Evolutionary conservation across 371 early-diverging fungal genomes (phyloP).

Genomic region (Lichtheimia hyalospora): DNA sequence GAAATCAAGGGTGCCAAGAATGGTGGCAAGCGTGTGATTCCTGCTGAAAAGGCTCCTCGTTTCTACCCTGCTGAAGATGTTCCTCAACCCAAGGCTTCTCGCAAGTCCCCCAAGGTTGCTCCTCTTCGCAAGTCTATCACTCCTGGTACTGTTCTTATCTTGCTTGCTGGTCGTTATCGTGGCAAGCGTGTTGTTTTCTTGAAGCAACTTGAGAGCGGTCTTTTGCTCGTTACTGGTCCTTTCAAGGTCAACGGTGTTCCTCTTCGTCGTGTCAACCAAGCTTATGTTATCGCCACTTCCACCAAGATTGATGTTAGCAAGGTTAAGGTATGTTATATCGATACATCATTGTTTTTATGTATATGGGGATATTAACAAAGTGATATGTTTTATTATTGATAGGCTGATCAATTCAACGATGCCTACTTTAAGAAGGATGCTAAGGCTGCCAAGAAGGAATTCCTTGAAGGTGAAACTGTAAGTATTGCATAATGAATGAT

Average conservation of each 20-base stretch:
- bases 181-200: constrained; percentile 99
- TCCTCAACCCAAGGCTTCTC: constrained; percentile 72
- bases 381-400: background rate
- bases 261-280: constrained; percentile 96
- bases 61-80: constrained; percentile 91
- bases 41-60: constrained; percentile 72
- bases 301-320: constrained; percentile 90
- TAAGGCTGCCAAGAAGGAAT: constrained; percentile 80
- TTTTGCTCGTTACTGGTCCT: constrained; percentile 96
- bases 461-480: constrained; percentile 79
- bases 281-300: constrained; percentile 97
- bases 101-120: constrained; percentile 79
- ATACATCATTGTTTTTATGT: too few relatives aligned
- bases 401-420: constrained; percentile 86
- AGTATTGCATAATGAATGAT: background rate
- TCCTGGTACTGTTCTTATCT: constrained; percentile 97
- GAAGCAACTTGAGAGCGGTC: constrained; percentile 94
- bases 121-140: constrained; percentile 88
- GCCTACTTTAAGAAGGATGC: constrained; percentile 86
- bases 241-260: constrained; percentile 98
- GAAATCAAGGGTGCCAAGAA: constrained; percentile 84
- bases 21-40: constrained; percentile 76
- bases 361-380: too few relatives aligned
- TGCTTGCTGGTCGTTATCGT: constrained; percentile 95
- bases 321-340: constrained; percentile 55